Evolutionary conservation across 169 alveolate genomes (phyloP).

Genomic region (Plasmodium vivax): DNA sequence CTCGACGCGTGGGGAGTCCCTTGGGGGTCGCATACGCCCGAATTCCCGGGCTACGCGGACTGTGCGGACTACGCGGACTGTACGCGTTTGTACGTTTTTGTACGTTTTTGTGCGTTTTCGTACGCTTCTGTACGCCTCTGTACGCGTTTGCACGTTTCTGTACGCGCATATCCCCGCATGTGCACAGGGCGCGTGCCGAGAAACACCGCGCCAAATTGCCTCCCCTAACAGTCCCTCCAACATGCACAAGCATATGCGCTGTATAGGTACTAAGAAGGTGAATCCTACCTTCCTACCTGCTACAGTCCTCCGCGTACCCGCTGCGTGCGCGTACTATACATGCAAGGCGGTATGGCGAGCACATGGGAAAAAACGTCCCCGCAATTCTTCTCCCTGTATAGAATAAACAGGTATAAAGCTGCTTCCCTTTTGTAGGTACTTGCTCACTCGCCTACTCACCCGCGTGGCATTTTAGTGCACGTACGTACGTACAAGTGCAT

Average conservation of each 20-base stretch:
- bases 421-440: not conserved
- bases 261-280: not conserved
- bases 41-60: not conserved
- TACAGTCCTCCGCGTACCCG: not conserved
- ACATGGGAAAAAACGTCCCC: not conserved
- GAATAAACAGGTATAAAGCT: not conserved
- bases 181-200: not conserved
- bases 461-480: not conserved
- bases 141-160: not conserved
- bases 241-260: not conserved
- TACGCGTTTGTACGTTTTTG: not conserved
- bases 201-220: not conserved
- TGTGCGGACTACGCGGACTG: not conserved
- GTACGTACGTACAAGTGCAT: not conserved
- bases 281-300: not conserved
- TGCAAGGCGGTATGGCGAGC: not conserved
- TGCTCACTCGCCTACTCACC: not conserved
- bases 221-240: not conserved
- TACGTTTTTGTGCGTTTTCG: too few relatives aligned
- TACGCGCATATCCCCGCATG: not conserved
- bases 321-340: not conserved
- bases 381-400: not conserved
- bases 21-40: not conserved
- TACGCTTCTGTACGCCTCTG: too few relatives aligned
- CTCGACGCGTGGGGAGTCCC: not conserved